Evolutionary conservation across 2,329 filamentous ascomycete species (phyloP), one percentile per base, ranked within the genome.

Genomic region (Didymella pinodella): DNA sequence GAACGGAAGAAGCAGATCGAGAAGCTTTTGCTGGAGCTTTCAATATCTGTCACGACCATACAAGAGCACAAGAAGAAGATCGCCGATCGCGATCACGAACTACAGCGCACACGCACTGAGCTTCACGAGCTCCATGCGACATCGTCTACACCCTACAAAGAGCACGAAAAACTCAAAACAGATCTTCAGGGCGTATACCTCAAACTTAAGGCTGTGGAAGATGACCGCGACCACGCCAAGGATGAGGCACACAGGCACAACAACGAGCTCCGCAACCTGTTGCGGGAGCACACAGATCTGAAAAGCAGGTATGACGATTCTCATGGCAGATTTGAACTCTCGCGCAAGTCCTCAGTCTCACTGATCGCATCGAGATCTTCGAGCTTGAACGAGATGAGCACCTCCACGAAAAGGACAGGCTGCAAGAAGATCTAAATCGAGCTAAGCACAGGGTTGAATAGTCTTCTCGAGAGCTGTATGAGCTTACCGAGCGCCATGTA

Each of bases 31-130:
- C 59, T 69, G 12, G 69, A 71, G 46, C 62, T 71, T 6, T 64
- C 64, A 3, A 54, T 64, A n/a, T 61, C 67, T 12, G 45, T 68
- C 12, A 64, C 64, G 1, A 56, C 58, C 12, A 63, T 69, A 3
- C 54, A 67, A 10, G 65, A 70, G 14, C 63, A 67, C 48, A 70
- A 71, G 63, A 64, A 65, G 56, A 68, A 68, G 49, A 58, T 71
- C 26, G 41, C 59, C 8, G 66, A 67, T 26, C 54, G 65, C 10
- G 67, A 71, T 20, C 66, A 53, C 16, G 64, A 67, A 28, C 44
- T 71, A 7, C 63, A 68, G 18, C 53, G 51, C 14, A 53, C 54
- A 16, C 69, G 66, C 25, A 56, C 50, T 14, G 66, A 71, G 45
- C 47, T 71, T 2, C 44, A 43, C n/a, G 63, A 69, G 41, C 54